Evolutionary conservation across 805 yeast genomes (phyloP).

Genomic region (Candida incommunis): DNA sequence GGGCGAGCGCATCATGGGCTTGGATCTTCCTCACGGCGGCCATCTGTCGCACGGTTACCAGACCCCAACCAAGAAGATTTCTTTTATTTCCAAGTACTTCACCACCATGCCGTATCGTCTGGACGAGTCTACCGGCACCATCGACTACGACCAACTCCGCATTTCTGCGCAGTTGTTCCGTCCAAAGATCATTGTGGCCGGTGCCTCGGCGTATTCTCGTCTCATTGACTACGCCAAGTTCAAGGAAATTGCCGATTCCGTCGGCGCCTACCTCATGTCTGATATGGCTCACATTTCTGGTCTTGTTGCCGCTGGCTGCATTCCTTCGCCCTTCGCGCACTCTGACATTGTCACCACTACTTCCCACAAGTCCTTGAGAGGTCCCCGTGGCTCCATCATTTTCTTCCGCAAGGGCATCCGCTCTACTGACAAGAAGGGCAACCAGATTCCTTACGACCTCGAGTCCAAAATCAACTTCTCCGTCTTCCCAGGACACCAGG

Average conservation of each 20-base stretch:
- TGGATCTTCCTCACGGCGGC: constrained; percentile 97
- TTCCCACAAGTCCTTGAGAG: constrained; percentile 94
- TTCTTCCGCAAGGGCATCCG: constrained; percentile 92
- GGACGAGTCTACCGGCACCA: constrained; percentile 71
- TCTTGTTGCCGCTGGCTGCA: constrained; percentile 85
- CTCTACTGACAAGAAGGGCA: constrained; percentile 67
- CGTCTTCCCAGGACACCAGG: constrained; percentile 98
- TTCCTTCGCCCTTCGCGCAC: constrained; percentile 82
- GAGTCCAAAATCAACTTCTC: constrained; percentile 90
- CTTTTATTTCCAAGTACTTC: constrained; percentile 85
- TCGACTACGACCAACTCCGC: constrained; percentile 81
- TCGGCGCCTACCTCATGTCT: constrained; percentile 81
- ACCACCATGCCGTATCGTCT: constrained; percentile 97
- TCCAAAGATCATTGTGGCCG: constrained; percentile 92
- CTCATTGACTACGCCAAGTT: constrained; percentile 80
- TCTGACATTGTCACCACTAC: constrained; percentile 97
- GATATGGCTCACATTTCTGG: constrained; percentile 99
- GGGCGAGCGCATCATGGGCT: constrained; percentile 92
- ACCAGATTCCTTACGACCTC: constrained; percentile 71
- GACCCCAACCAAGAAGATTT: constrained; percentile 77
- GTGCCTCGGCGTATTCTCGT: constrained; percentile 93
- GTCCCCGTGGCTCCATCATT: constrained; percentile 98
- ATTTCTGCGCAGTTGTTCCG: constrained; percentile 75
- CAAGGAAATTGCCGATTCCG: constrained; percentile 81
- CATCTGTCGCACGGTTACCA: constrained; percentile 96